These are phyloP conservation scores for Aegilops sharonensis DNA, from an alignment of 176 grass and related monocot species.

Conservation along the genomic window DNA sequence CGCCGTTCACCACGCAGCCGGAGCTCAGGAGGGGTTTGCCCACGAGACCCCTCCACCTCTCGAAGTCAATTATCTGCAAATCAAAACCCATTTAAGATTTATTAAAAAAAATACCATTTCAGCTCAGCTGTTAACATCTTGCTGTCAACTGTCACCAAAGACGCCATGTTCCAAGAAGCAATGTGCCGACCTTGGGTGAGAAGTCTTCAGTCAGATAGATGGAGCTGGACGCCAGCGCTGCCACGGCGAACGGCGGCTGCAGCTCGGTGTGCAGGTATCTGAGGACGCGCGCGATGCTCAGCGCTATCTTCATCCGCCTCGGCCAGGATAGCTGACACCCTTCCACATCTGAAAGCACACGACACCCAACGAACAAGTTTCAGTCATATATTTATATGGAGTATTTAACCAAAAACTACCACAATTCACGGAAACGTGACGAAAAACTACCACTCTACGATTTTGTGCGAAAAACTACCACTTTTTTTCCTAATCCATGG, in stretches of 20 bases:
- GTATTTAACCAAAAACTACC: too few relatives aligned
- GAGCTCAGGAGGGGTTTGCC: constrained; percentile 53
- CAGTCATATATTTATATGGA: too few relatives aligned
- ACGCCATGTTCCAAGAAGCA: not conserved
- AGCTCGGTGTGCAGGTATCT: constrained; percentile 90
- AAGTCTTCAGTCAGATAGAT: constrained; percentile 95
- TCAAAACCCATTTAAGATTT: not conserved
- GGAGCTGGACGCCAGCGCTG: constrained; percentile 66
- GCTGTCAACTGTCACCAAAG: not conserved
- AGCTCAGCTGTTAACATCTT: not conserved
- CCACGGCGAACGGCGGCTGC: constrained; percentile 71
- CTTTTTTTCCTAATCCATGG: too few relatives aligned
- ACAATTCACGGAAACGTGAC: too few relatives aligned
- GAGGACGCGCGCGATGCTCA: constrained; percentile 57
- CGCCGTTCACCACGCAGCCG: constrained; percentile 38
- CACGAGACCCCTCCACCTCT: constrained; percentile 72
- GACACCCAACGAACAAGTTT: not conserved
- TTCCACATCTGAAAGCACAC: constrained; percentile 63
- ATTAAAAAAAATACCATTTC: too few relatives aligned
- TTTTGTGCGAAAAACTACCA: too few relatives aligned
- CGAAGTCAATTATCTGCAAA: constrained; percentile 86
- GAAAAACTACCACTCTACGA: too few relatives aligned
- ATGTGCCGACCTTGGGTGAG: constrained; percentile 61
- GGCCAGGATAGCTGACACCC: constrained; percentile 81
- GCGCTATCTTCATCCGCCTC: constrained; percentile 75